Base-by-base conservation (phyloP, 805 yeast genomes). In the Ogataea allantospora region DNA sequence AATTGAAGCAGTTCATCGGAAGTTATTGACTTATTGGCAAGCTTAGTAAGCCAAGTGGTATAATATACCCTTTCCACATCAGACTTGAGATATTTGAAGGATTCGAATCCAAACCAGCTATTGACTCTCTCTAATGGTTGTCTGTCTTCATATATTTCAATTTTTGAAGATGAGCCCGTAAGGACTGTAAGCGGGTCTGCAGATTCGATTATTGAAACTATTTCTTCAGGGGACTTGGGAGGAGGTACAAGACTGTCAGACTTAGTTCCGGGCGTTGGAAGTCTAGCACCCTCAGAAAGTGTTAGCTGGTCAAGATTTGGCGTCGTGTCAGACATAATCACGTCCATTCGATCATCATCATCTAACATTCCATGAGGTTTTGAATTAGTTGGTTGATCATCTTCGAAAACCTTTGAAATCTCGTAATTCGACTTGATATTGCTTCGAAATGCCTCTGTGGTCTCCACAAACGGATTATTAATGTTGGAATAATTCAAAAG, bases 121-220 rank as follows among this genome's bases (percentile, higher is more conserved):
- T 50, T 47, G 20, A 48, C 12, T 9, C 37, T 43, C 11, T 43
- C 45, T 35, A 39, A 20, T 11, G 37, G 23, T 29, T 18, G 35
- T 14, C 27, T 27, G 34, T 55, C 59, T 23, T 54, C 43, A 33
- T 47, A 54, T 11, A 55, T 55, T 22, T 42, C 42, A 16, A 52
- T 41, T 12, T 30, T 43, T 11, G 38, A 44, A 4, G 51, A 13
- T 7, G 47, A 37, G 10, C 47, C 43, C 0, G 58, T 52, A 8
- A 55, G 27, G 1, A 44, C 25, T 1, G 51, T 35, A 12, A 55
- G 33, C n/a, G 60, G 60, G 35, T 55, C 60, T 7, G 51, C 25
- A 3, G 50, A 40, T 22, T 49, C 54, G 15, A 51, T 41, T 5
- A 53, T 45, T 4, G 48, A 40, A 14, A 39, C 40, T 16, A 45